Base-by-base conservation (phyloP, 164 flowering plant genomes). In the Magnolia officinalis region DNA sequence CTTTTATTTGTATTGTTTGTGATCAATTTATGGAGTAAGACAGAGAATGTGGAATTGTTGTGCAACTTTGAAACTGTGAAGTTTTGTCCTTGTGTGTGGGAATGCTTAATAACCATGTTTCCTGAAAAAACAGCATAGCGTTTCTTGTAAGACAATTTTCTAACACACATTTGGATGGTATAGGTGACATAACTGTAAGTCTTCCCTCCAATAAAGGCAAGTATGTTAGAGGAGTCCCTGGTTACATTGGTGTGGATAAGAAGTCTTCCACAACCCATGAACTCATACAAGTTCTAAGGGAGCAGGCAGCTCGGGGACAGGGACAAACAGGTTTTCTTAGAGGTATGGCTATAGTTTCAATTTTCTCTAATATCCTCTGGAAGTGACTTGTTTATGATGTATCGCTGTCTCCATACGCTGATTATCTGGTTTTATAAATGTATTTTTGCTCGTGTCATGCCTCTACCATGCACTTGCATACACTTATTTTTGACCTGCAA, bases 281-380 rank as follows among this genome's bases (percentile, higher is more conserved):
- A 71, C 82, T 77, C 50, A 16, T 82, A 51, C 82, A 82, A 8
- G 77, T 82, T 18, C 72, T 81, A 78, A 85, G 86, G 72, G 86
- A 80, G 70, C 88, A 83, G 78, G 83, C 83, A 45, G 29, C 81
- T 45, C 63, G 78, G 80, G 74, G 77, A 59, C 86, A 74, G 70
- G 49, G 75, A 45, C 72, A 63, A 49, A 23, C 64, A 58, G 72
- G 77, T 68, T 61, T 50, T 14, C 71, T 37, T 26, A 72, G 61
- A 78, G 84, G 86, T 78, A 74, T 10, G 58, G 6, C 66, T 31
- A 3, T 14, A 29, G 64, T 45, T 10, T 6, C 4, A 13, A 24
- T 31, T 63, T 55, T 75, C n/a, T 70, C 16, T 73, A 19, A 55
- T 19, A 8, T 13, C 21, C 52, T 74, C 31, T 64, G 26, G 61